A percentile compares a stretch with the other conserved stretches of the same genome.
phyloP scores from a whole-genome alignment of 768 basidiomycete species.

The Tulasnella calospora region DNA sequence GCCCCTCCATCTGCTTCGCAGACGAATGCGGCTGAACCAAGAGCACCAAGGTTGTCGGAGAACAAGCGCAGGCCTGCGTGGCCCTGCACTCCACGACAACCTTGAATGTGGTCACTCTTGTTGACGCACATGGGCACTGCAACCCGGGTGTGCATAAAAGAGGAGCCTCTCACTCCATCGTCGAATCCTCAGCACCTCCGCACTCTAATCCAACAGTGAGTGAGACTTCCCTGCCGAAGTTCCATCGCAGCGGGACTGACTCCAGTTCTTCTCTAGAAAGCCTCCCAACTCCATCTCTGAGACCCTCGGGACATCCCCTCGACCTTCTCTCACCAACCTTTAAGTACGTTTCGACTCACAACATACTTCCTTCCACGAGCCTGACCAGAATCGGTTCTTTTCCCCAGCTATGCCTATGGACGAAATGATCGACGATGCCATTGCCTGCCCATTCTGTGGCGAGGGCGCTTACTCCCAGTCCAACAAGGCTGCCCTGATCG shows the following conservation, averaged over 20 bases:
- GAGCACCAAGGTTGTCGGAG: conserved; percentile 3
- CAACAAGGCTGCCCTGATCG: not conserved
- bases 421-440: conserved; percentile 11
- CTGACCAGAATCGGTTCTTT: not conserved
- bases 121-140: not conserved
- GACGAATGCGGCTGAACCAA: not conserved
- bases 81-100: conserved; percentile 11
- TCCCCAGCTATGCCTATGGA: not conserved
- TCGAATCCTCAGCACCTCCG: not conserved
- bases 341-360: not conserved
- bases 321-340: not conserved
- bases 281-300: not conserved
- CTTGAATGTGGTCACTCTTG: not conserved
- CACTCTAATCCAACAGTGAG: not conserved
- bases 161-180: not conserved
- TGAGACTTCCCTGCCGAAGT: not conserved
- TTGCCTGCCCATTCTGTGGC: conserved; percentile 15
- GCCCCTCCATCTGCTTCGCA: not conserved
- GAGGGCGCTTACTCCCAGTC: conserved; percentile 6
- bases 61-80: not conserved
- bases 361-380: not conserved
- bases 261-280: not conserved
- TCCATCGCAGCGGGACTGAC: not conserved
- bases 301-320: not conserved
- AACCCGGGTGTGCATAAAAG: not conserved